phyloP scores from a whole-genome alignment of 2,329 filamentous ascomycete genomes.

The Pseudogymnoascus sp. region DNA sequence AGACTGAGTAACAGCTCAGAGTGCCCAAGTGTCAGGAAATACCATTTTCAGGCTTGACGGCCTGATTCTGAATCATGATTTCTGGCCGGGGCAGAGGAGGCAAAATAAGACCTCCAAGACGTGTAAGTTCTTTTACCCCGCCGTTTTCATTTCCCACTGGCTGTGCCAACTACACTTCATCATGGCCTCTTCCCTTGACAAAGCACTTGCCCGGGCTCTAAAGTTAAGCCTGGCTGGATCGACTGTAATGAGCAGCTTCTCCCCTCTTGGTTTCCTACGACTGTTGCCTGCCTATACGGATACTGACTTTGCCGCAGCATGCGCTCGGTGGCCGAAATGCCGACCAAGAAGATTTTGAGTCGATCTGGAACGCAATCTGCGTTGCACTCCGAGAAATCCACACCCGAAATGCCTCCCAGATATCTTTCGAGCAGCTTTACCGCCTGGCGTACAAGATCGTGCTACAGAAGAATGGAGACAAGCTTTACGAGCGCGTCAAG shows the following conservation, averaged over 20 bases:
- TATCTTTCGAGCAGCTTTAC: constrained; percentile 95
- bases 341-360: constrained; percentile 68
- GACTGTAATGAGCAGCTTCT: neutral
- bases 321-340: neutral
- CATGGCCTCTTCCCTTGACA: neutral
- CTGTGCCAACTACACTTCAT: neutral
- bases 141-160: neutral
- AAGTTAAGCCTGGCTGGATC: neutral
- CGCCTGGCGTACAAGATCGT: constrained; percentile 91
- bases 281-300: neutral
- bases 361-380: constrained; percentile 69
- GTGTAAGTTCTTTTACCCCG: constrained; percentile 42
- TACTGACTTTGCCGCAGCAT: neutral
- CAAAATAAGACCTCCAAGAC: constrained; percentile 60
- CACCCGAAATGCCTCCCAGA: constrained; percentile 76
- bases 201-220: neutral
- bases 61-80: constrained; percentile 33
- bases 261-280: too few relatives aligned
- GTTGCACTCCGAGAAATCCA: constrained; percentile 81
- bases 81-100: constrained; percentile 41
- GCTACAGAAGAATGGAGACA: constrained; percentile 73
- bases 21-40: neutral
- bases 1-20: neutral
- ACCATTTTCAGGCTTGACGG: neutral
- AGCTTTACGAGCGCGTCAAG: constrained; percentile 73